A percentile compares a stretch with the other conserved stretches of the same genome.
Conservation (phyloP, 2,329 filamentous ascomycete genomes). For the Zymoseptoria crescenta region DNA sequence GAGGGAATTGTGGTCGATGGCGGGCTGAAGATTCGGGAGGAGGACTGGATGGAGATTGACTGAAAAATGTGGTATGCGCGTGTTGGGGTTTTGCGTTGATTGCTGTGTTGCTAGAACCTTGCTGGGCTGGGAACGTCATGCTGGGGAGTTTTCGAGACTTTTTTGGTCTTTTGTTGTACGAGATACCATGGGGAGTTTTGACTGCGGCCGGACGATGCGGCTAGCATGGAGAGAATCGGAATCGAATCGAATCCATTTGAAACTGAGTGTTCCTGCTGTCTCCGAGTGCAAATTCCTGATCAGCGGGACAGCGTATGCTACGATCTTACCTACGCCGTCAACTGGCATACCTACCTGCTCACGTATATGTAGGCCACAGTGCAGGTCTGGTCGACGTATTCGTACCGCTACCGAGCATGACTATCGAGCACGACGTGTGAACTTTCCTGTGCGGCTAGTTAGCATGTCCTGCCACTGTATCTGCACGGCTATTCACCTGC, state of each 20-base stretch:
- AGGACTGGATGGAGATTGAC: slow-evolving; percentile 30
- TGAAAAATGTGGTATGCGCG: background rate
- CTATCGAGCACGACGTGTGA: no score
- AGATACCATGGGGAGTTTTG: background rate
- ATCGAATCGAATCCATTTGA: background rate
- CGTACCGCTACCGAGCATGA: no score
- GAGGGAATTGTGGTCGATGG: slow-evolving; percentile 62
- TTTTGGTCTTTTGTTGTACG: background rate
- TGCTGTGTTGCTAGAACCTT: background rate
- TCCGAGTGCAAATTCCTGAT: background rate
- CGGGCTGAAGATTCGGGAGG: slow-evolving; percentile 46
- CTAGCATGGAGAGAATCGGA: background rate
- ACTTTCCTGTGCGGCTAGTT: no score
- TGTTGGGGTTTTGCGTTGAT: background rate
- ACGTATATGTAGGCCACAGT: no score
- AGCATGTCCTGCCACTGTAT: no score
- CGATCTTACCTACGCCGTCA: no score
- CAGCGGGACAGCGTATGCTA: no score
- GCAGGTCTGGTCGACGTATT: no score
- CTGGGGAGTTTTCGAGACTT: background rate
- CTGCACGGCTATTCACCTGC: no score
- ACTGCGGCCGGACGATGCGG: background rate
- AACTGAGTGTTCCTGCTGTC: background rate
- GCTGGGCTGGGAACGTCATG: no score
- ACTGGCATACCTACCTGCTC: no score